These are phyloP conservation scores for Oryza australiensis DNA, from an alignment of 176 grass and related monocot genomes.

Conservation along the genomic window DNA sequence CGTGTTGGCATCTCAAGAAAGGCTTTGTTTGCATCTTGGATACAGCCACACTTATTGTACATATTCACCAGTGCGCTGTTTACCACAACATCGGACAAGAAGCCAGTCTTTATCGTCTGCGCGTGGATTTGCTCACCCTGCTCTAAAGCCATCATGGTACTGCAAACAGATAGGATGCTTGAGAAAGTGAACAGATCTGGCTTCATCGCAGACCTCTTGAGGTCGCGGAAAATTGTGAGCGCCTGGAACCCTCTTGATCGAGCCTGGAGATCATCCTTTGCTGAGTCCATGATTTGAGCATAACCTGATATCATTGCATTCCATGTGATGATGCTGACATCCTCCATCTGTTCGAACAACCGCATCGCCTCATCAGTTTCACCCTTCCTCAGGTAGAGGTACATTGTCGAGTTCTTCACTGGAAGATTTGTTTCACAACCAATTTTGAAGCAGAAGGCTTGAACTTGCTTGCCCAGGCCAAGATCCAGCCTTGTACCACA, in stretches of 20 bases:
- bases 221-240: conserved; percentile 61
- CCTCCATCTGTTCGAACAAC: conserved; percentile 63
- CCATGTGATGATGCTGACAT: conserved; percentile 65
- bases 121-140: conserved; percentile 87
- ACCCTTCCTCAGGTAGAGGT: conserved; percentile 72
- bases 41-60: conserved; percentile 84
- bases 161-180: conserved; percentile 74
- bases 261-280: conserved; percentile 66
- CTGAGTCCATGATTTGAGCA: conserved; percentile 64
- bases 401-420: conserved; percentile 73
- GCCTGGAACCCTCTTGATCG: conserved; percentile 62
- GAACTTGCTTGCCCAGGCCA: conserved; percentile 68
- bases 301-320: conserved; percentile 76
- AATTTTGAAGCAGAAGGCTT: conserved; percentile 72
- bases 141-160: conserved; percentile 71
- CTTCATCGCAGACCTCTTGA: conserved; percentile 53
- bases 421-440: conserved; percentile 56
- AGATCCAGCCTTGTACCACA: conserved; percentile 61
- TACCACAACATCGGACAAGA: conserved; percentile 77
- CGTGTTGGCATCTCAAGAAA: conserved; percentile 75
- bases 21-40: conserved; percentile 63
- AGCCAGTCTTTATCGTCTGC: conserved; percentile 67
- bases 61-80: conserved; percentile 84
- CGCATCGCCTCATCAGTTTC: conserved; percentile 60
- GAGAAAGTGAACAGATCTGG: conserved; percentile 85